Percentiles rank a stretch among this genome's conserved stretches.
Evolutionary conservation across 2,329 filamentous ascomycete genomes (phyloP).

Genomic region (Graphiopsis chlorocephala): DNA sequence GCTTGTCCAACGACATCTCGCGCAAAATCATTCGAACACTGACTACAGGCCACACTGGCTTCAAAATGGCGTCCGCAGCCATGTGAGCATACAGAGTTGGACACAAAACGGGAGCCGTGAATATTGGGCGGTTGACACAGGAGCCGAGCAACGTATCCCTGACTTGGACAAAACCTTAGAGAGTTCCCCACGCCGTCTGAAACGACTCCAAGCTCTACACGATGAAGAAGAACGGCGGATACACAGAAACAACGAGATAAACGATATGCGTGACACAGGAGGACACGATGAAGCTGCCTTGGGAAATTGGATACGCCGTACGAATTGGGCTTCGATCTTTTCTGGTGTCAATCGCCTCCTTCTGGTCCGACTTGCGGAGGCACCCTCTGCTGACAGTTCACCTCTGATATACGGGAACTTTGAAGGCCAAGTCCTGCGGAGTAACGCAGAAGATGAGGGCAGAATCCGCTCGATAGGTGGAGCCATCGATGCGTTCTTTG

Average conservation of each 20-base stretch:
- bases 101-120: conserved; percentile 10
- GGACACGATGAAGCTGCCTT: conserved; percentile 9
- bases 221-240: too few relatives aligned
- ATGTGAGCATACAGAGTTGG: conserved; percentile 15
- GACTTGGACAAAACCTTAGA: too few relatives aligned
- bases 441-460: background rate
- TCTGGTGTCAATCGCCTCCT: conserved; percentile 11
- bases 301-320: conserved; percentile 18
- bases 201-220: too few relatives aligned
- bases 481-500: conserved; percentile 14
- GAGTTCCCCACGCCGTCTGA: background rate
- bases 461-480: background rate
- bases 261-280: background rate
- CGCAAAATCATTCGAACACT: background rate
- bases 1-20: background rate
- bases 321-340: conserved; percentile 9
- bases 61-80: background rate
- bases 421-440: background rate
- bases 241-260: too few relatives aligned
- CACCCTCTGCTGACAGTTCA: background rate
- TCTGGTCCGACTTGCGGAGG: background rate
- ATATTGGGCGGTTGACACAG: conserved; percentile 12
- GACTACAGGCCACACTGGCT: background rate
- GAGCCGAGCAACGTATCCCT: too few relatives aligned
- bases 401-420: too few relatives aligned